phyloP scores from a whole-genome alignment of 129 eudicot species.

The Escallonia herrerae region DNA sequence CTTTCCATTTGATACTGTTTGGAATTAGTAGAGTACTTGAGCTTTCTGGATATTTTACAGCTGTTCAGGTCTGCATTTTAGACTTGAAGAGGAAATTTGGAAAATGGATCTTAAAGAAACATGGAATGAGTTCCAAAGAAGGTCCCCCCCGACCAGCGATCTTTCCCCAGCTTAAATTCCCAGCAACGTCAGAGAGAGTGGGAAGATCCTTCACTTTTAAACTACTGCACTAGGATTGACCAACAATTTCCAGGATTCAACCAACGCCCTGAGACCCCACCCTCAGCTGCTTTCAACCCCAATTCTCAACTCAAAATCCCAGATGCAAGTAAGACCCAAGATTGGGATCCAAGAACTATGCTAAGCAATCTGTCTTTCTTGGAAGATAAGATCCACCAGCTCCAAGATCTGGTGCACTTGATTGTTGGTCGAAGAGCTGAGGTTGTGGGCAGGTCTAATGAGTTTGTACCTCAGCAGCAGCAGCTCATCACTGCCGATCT shows the following conservation, averaged over 20 bases:
- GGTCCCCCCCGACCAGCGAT: constrained; percentile 21
- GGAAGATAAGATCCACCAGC: constrained; percentile 87
- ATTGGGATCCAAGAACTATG: constrained; percentile 85
- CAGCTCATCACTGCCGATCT: constrained; percentile 90
- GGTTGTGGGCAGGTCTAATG: constrained; percentile 30
- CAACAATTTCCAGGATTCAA: constrained; percentile 25
- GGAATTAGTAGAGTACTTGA: too few species aligned
- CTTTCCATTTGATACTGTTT: background rate
- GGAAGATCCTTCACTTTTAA: constrained; percentile 40
- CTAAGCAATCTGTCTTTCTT: constrained; percentile 66
- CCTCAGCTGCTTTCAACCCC: constrained; percentile 12
- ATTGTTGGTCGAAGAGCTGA: constrained; percentile 37
- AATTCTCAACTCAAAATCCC: constrained; percentile 23
- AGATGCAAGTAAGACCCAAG: constrained; percentile 24
- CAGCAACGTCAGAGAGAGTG: constrained; percentile 29
- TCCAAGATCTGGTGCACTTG: constrained; percentile 64
- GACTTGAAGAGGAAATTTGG: background rate
- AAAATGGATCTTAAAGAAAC: constrained; percentile 49
- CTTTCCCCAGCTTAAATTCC: constrained; percentile 25
- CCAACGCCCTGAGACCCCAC: constrained; percentile 22
- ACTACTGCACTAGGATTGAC: constrained; percentile 33
- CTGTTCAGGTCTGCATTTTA: constrained; percentile 1
- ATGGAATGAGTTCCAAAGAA: constrained; percentile 24
- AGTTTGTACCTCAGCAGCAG: constrained; percentile 63
- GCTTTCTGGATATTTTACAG: background rate